phyloP scores from a whole-genome alignment of 2,329 filamentous ascomycete species.

The Thielaviopsis euricoi region DNA sequence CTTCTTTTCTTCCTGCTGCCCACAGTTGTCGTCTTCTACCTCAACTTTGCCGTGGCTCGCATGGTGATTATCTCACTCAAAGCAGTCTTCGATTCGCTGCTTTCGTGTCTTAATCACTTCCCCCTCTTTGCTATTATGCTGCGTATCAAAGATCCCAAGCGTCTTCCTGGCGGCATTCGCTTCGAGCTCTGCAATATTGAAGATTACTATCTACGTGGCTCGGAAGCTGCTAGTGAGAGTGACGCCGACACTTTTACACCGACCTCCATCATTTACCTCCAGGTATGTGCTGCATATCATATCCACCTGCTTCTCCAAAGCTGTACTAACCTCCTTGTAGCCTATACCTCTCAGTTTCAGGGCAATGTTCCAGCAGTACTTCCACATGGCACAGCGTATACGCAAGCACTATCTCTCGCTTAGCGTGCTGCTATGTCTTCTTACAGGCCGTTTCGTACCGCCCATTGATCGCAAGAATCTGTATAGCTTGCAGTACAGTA shows the following conservation, averaged over 20 bases:
- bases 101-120: conserved; percentile 94
- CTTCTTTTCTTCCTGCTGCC: conserved; percentile 87
- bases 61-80: conserved; percentile 94
- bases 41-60: conserved; percentile 84
- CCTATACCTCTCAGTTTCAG: conserved; percentile 77
- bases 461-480: conserved; percentile 89
- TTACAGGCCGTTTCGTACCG: conserved; percentile 83
- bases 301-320: too few species aligned
- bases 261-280: conserved; percentile 72
- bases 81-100: conserved; percentile 73
- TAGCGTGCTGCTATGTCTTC: conserved; percentile 69
- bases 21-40: conserved; percentile 89
- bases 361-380: conserved; percentile 97
- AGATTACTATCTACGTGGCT: conserved; percentile 26
- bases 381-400: conserved; percentile 80
- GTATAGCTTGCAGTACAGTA: conserved; percentile 94
- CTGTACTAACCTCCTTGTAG: conserved; percentile 24
- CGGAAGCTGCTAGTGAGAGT: conserved; percentile 16
- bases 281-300: conserved; percentile 35
- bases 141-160: conserved; percentile 76
- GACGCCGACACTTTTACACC: conserved; percentile 20
- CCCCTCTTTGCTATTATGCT: conserved; percentile 95
- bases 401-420: conserved; percentile 90
- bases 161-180: conserved; percentile 71
- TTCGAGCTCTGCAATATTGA: conserved; percentile 75